Base-by-base conservation (phyloP, 495 filamentous ascomycete species). In the Margaritispora aquatica region DNA sequence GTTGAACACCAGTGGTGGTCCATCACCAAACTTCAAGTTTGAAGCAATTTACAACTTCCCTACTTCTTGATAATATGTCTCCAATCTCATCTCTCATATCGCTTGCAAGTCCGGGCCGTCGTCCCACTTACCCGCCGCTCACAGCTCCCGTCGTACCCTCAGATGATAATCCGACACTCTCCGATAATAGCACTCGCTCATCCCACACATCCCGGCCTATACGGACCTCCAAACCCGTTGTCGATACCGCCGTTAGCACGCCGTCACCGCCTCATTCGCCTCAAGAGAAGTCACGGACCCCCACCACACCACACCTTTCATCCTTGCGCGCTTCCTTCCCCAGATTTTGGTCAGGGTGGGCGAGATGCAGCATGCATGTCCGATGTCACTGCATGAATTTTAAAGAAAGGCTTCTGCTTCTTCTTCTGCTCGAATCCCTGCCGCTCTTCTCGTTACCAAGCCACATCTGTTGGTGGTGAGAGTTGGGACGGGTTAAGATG, bases 261-360 rank as follows among this genome's bases (percentile, higher is more conserved):
- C n/a, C n/a, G 29, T 44, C 38, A 44, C 38, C 38, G 38, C 38
- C 38, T n/a, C 8, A 44, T 44, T n/a, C 38, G 38, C 38, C 17
- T 44, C 38, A 44, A 17, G 19, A n/a, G n/a, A 44, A 34, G 29
- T 34, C 29, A 34, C 38, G 3, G n/a, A 15, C 38, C 38, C 38
- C 15, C 38, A 44, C 38, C 38, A 44, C 38, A 44, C 38, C 38
- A 8, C 13, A 5, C 5, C 29, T 34, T 5, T 13, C 13, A 34
- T 34, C 29, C 29, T 34, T 34, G 9, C 47, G 41, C n/a, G 5
- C 13, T 22, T 24, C 22, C n/a, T 54, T 54, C 52, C 52, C 52
- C 52, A 54, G 52, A 38, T 54, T 54, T 54, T 29, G 52, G 29
- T 41, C 52, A 36, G 21, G 29, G 11, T 36, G 44, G 20, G n/a